Percentiles rank a stretch among this genome's conserved stretches.
Conservation (phyloP, 139 green algal genomes). For the Tetradesmus lagerheimii region DNA sequence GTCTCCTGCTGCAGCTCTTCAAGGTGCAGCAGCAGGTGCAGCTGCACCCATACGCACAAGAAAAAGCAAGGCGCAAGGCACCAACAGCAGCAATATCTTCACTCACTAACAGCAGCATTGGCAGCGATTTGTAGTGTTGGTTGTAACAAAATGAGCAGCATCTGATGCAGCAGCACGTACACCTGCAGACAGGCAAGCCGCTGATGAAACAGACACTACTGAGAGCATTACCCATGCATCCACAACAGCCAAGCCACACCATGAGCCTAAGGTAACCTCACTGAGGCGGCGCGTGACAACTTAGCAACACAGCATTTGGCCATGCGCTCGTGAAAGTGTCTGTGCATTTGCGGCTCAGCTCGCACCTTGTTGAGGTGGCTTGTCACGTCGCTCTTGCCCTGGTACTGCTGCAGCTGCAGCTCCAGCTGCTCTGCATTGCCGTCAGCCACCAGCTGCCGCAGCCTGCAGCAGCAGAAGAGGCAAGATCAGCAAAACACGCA, state of each 20-base stretch:
- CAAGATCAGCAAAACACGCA: background rate
- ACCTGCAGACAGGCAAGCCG: too few relatives aligned
- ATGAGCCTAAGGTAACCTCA: too few relatives aligned
- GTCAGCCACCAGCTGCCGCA: conserved; percentile 16
- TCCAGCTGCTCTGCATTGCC: background rate
- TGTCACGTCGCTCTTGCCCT: background rate
- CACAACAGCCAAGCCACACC: background rate
- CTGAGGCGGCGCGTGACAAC: too few relatives aligned
- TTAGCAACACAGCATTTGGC: too few relatives aligned
- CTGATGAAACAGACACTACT: too few relatives aligned
- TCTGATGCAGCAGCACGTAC: background rate
- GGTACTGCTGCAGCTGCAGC: conserved; percentile 6
- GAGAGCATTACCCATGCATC: background rate
- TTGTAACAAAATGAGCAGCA: background rate
- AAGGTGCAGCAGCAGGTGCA: conserved; percentile 50
- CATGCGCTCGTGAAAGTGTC: background rate
- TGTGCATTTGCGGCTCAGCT: background rate
- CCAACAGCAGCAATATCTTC: too few relatives aligned
- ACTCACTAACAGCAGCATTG: background rate
- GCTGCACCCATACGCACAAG: background rate
- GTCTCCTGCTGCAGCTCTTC: conserved; percentile 68
- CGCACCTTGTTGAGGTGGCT: background rate
- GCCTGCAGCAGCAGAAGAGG: background rate
- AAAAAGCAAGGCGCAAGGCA: background rate
- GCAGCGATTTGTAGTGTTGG: background rate